Conservation (phyloP, 2,329 filamentous ascomycete species). For the Ascochyta rabiei region DNA sequence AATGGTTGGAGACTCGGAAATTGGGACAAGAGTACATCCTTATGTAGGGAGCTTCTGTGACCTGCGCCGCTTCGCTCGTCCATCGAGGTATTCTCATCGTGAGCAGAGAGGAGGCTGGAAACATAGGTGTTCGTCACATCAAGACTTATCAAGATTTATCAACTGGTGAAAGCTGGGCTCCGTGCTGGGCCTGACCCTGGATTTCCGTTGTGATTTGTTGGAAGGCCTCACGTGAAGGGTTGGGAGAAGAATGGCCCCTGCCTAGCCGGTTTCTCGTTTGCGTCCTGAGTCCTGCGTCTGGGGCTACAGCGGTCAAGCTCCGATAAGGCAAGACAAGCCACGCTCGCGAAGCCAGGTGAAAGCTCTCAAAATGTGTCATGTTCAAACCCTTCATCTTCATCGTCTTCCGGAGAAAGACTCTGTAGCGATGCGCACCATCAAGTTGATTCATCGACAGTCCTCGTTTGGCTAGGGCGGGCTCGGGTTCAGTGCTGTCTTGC, state of each 20-base stretch:
- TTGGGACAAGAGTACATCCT: background rate
- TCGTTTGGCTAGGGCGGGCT: background rate
- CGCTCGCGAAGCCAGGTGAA: background rate
- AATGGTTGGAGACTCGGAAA: background rate
- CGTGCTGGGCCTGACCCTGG: background rate
- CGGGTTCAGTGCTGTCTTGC: background rate
- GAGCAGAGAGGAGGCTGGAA: background rate
- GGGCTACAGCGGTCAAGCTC: background rate
- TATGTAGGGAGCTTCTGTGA: constrained; percentile 2
- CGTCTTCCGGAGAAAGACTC: background rate
- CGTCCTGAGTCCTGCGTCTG: background rate
- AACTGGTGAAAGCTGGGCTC: background rate
- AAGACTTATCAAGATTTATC: background rate
- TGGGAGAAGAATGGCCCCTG: background rate
- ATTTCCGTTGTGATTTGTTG: background rate
- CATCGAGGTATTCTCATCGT: constrained; percentile 12
- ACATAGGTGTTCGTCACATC: background rate
- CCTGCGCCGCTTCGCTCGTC: background rate
- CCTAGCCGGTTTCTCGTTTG: background rate
- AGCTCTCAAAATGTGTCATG: background rate
- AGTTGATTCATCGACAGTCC: background rate
- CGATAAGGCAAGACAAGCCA: background rate
- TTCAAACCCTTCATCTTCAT: constrained; percentile 4
- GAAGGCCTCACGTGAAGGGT: background rate
- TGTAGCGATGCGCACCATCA: background rate